phyloP scores from a whole-genome alignment of 768 basidiomycete species.

The Crucibulum laeve region DNA sequence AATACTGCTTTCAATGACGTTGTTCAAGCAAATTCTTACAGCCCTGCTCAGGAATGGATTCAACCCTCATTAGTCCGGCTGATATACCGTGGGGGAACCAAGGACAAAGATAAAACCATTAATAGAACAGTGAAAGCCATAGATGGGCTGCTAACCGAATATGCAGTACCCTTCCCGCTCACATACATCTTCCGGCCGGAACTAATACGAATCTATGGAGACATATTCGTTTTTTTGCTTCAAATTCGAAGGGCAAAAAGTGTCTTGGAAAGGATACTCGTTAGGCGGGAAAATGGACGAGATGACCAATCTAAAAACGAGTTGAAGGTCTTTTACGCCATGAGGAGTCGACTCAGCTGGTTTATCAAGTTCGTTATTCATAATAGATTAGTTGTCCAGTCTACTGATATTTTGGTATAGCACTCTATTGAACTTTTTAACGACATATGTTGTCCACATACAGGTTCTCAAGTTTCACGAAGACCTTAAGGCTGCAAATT shows the following conservation, averaged over 20 bases:
- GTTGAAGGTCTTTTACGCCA: constrained; percentile 69
- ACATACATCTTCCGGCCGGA: constrained; percentile 70
- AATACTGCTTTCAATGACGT: constrained; percentile 75
- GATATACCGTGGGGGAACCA: constrained; percentile 50
- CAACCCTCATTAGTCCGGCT: constrained; percentile 68
- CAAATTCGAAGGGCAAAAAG: constrained; percentile 73
- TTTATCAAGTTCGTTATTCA: constrained; percentile 70
- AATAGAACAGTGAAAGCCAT: constrained; percentile 57
- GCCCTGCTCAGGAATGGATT: constrained; percentile 49
- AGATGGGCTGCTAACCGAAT: constrained; percentile 69
- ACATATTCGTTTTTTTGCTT: constrained; percentile 67
- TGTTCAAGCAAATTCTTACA: constrained; percentile 40
- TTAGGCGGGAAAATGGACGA: constrained; percentile 43
- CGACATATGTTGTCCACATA: constrained; percentile 69
- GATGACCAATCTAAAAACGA: constrained; percentile 33
- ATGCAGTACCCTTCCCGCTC: constrained; percentile 76
- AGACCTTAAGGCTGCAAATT: constrained; percentile 45
- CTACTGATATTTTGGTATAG: constrained; percentile 24
- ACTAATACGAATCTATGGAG: constrained; percentile 53
- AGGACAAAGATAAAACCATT: constrained; percentile 40
- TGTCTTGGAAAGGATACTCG: constrained; percentile 65
- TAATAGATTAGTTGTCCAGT: not conserved
- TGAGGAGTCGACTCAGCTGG: constrained; percentile 78
- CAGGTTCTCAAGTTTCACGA: constrained; percentile 59
- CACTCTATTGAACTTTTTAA: constrained; percentile 64